Percentiles rank a stretch among this genome's conserved stretches.
Evolutionary conservation across 2,329 filamentous ascomycete species (phyloP).

Genomic region (Trichophaea hybrida): DNA sequence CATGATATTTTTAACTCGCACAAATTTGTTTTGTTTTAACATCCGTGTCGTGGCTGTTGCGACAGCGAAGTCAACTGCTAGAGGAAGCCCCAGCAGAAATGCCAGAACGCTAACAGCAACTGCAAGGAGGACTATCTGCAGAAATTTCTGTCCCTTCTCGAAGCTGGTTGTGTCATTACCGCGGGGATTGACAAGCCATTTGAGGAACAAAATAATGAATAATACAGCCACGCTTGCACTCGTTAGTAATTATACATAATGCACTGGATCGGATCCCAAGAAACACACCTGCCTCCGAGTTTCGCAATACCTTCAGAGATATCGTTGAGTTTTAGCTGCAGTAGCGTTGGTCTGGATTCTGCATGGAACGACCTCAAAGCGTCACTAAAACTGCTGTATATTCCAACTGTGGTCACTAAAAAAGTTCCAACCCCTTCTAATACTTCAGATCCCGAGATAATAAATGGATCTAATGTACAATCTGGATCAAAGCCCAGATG

Average conservation of each 20-base stretch:
- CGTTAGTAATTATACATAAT: too few relatives aligned
- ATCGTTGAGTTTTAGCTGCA: conserved; percentile 41
- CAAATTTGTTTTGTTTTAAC: conserved; percentile 55
- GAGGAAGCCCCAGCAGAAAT: conserved; percentile 34
- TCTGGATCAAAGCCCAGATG: conserved; percentile 40
- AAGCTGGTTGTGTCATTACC: conserved; percentile 24
- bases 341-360: conserved; percentile 40
- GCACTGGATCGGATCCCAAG: conserved; percentile 31
- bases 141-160: conserved; percentile 31
- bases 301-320: conserved; percentile 41
- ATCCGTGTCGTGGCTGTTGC: conserved; percentile 54
- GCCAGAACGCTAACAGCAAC: conserved; percentile 34
- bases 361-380: conserved; percentile 43
- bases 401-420: conserved; percentile 41
- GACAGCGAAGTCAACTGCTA: conserved; percentile 53
- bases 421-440: conserved; percentile 42
- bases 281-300: conserved; percentile 31
- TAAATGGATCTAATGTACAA: conserved; percentile 50
- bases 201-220: conserved; percentile 32
- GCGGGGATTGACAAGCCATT: conserved; percentile 30
- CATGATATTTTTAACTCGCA: conserved; percentile 50
- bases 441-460: conserved; percentile 44
- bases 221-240: conserved; percentile 28
- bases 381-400: conserved; percentile 42
- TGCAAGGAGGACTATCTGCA: conserved; percentile 34